Evolutionary conservation across 805 yeast genomes (phyloP), one percentile per base, ranked within the genome.

Genomic region (Candida cerambycidarum): DNA sequence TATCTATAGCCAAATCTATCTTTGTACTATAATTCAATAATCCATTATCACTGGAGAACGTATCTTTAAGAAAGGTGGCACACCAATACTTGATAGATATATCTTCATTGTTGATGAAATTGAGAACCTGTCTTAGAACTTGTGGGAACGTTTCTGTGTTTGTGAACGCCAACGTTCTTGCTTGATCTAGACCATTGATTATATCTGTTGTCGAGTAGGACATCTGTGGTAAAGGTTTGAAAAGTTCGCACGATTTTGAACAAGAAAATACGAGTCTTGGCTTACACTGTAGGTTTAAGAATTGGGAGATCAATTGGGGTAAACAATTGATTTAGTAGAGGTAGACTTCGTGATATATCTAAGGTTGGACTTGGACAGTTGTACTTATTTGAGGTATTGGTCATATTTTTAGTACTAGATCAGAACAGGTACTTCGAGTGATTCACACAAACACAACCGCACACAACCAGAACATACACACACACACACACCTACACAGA

Each of bases 61-160:
- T 63, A 28, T 68, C 71, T 23, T 55, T 55, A 31, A 72, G 55
- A 49, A 71, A 72, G 31, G 47, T 47, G 8, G 71, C 58, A 48
- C 74, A 68, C 77, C 77, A 72, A 38, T 53, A 43, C 47, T 69
- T 68, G 19, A 72, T 60, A 12, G 47, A 44, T 16, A 56, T 36
- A 38, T 65, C 68, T 7, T 67, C 67, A 50, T 66, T 63, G 24
- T 54, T 54, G 19, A 59, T 57, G 46, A 70, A 64, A 42, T 63
- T 64, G 37, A 71, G 56, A 37, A 71, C 65, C 39, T 69, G 74
- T 32, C 73, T 67, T n/a, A 73, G 57, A 27, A 70, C 73, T 48
- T 66, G 72, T 5, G 71, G 67, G 46, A 65, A 63, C n/a, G 63
- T 56, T 24, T 56, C 59, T 5, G 51, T 52, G 38, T 54, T 58